phyloP scores from a whole-genome alignment of 495 filamentous ascomycete species.

The Xylaria sp. region DNA sequence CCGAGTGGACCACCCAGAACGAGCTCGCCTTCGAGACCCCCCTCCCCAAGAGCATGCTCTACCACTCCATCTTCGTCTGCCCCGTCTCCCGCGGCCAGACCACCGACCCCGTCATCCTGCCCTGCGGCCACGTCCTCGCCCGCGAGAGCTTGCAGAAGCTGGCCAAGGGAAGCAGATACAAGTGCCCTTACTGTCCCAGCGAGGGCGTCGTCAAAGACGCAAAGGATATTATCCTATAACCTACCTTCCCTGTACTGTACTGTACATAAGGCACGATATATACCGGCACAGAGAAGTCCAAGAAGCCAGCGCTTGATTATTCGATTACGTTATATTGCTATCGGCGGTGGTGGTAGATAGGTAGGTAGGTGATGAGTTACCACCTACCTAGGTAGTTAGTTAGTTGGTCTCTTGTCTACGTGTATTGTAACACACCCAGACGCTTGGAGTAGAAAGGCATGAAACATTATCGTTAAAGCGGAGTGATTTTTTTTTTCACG shows the following conservation, averaged over 20 bases:
- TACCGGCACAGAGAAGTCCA: too few relatives aligned
- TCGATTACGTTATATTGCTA: too few relatives aligned
- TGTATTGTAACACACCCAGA: slow-evolving; percentile 1
- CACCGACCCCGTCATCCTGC: slow-evolving; percentile 97
- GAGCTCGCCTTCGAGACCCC: slow-evolving; percentile 95
- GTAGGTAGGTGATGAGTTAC: too few relatives aligned
- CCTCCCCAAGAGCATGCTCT: slow-evolving; percentile 83
- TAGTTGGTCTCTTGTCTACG: not conserved
- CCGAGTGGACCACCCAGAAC: slow-evolving; percentile 91
- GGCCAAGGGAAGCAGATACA: slow-evolving; percentile 81
- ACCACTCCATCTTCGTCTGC: slow-evolving; percentile 97
- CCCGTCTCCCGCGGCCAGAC: slow-evolving; percentile 96
- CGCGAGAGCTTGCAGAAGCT: slow-evolving; percentile 79
- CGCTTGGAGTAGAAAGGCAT: slow-evolving; percentile 10
- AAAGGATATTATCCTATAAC: slow-evolving; percentile 67
- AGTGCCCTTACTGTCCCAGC: slow-evolving; percentile 94
- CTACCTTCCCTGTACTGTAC: too few relatives aligned
- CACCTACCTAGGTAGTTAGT: not conserved
- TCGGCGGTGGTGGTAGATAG: too few relatives aligned
- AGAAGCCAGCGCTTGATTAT: not conserved
- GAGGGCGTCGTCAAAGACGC: slow-evolving; percentile 82
- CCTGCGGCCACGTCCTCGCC: slow-evolving; percentile 93
- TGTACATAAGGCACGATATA: not conserved
- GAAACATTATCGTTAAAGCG: not conserved
- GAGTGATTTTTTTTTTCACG: not conserved